A percentile compares a stretch with the other conserved stretches of the same genome.
phyloP scores from a whole-genome alignment of 208 protist genomes.

The Leishmania turanica region DNA sequence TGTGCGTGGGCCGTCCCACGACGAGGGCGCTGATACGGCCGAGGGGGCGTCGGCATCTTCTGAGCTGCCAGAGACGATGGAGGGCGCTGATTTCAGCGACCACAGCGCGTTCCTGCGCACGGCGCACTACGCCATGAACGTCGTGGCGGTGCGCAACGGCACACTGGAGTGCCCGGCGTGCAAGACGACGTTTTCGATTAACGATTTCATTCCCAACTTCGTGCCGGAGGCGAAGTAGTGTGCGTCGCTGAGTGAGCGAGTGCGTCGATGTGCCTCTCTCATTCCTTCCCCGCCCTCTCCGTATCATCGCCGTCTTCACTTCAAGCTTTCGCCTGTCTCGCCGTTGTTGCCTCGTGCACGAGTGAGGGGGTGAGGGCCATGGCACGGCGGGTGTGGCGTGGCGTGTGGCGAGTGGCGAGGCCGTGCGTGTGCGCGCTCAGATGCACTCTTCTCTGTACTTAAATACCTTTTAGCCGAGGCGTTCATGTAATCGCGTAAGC shows the following conservation, averaged over 20 bases:
- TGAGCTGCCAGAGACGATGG: slow-evolving; percentile 53
- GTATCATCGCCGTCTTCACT: not conserved
- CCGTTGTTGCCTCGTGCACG: not conserved
- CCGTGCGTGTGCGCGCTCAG: not conserved
- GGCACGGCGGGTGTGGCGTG: not conserved
- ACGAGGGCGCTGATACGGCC: not conserved
- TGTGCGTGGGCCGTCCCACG: slow-evolving; percentile 16
- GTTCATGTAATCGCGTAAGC: not conserved
- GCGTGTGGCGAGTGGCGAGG: not conserved
- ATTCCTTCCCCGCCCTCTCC: not conserved
- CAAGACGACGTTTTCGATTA: slow-evolving; percentile 59
- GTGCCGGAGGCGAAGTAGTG: slow-evolving; percentile 44
- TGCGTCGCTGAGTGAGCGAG: not conserved
- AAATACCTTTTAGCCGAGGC: not conserved
- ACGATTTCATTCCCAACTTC: slow-evolving; percentile 91
- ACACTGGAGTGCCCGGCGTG: slow-evolving; percentile 70
- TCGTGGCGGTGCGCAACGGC: slow-evolving; percentile 74
- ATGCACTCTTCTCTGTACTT: not conserved
- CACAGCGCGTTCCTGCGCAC: slow-evolving; percentile 50
- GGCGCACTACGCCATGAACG: slow-evolving; percentile 75
- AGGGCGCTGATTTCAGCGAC: slow-evolving; percentile 62
- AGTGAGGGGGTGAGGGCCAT: not conserved
- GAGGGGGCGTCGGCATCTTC: not conserved
- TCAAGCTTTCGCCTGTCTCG: not conserved
- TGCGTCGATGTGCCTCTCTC: not conserved